phyloP scores from a whole-genome alignment of 169 alveolate genomes.

The Miamiensis avidus region DNA sequence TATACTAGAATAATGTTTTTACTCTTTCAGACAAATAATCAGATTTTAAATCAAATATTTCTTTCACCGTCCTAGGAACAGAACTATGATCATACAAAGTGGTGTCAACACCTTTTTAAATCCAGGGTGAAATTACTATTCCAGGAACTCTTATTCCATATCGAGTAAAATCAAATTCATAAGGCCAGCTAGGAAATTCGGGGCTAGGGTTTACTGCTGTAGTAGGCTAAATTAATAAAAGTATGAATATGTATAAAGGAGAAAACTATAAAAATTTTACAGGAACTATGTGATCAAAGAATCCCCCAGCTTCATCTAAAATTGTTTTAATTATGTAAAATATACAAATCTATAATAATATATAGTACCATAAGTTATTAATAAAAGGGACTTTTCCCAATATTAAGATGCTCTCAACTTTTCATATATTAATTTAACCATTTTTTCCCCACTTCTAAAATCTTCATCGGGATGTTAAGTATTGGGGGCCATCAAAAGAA shows the following conservation, averaged over 20 bases:
- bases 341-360: too few species aligned
- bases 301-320: constrained; percentile 17
- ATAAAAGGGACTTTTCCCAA: constrained; percentile 5
- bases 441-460: constrained; percentile 22
- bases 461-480: constrained; percentile 23
- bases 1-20: too few species aligned
- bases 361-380: not conserved
- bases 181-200: not conserved
- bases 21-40: not conserved
- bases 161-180: constrained; percentile 16
- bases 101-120: not conserved
- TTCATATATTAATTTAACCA: constrained; percentile 23
- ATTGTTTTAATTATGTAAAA: not conserved
- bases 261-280: not conserved
- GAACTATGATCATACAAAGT: not conserved
- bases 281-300: constrained; percentile 17
- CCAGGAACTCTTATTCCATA: constrained; percentile 13
- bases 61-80: not conserved
- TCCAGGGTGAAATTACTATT: constrained; percentile 21
- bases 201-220: not conserved
- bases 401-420: constrained; percentile 15
- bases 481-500: not conserved
- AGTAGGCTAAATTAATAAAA: not conserved
- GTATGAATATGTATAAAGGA: too few species aligned
- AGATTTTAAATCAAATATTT: not conserved